Percentiles rank a stretch among this genome's conserved stretches.
These are phyloP conservation scores for Nemania sp. DNA, from an alignment of 2,329 filamentous ascomycete species.

Conservation along the genomic window DNA sequence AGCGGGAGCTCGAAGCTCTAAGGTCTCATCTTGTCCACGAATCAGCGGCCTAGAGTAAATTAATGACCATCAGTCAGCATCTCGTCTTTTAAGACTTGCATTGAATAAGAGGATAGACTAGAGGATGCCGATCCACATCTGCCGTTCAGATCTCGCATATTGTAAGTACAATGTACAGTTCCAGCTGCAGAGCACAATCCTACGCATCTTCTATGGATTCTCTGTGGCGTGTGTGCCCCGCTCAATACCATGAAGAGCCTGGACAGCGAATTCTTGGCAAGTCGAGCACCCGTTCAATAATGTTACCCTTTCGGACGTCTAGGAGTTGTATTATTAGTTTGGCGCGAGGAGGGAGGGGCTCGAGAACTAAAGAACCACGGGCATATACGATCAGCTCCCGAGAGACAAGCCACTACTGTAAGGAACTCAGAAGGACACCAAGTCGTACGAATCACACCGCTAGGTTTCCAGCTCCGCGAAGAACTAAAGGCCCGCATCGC, in stretches of 20 bases:
- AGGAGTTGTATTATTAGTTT: not conserved
- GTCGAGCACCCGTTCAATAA: conserved; percentile 4
- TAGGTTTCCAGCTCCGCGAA: conserved; percentile 16
- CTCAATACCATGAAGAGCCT: conserved; percentile 10
- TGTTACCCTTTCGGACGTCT: not conserved
- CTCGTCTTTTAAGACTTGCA: conserved; percentile 16
- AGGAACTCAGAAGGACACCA: not conserved
- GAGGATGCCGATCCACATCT: conserved; percentile 37
- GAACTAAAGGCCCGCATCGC: conserved; percentile 8
- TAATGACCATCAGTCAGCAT: conserved; percentile 20
- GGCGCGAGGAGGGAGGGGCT: not conserved
- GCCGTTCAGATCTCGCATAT: conserved; percentile 38
- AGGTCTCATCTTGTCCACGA: conserved; percentile 17
- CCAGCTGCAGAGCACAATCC: conserved; percentile 30
- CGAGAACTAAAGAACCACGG: conserved; percentile 4
- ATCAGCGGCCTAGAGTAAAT: not conserved
- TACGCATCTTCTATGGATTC: conserved; percentile 12
- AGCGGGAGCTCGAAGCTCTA: not conserved
- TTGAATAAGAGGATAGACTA: conserved; percentile 10
- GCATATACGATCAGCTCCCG: conserved; percentile 6
- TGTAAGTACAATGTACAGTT: conserved; percentile 9
- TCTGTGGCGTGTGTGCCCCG: conserved; percentile 24
- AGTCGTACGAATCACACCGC: conserved; percentile 34
- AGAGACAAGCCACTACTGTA: conserved; percentile 20
- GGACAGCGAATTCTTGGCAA: conserved; percentile 27